Conservation (phyloP, 106 monocot genomes). For the Dendrobium nobile region DNA sequence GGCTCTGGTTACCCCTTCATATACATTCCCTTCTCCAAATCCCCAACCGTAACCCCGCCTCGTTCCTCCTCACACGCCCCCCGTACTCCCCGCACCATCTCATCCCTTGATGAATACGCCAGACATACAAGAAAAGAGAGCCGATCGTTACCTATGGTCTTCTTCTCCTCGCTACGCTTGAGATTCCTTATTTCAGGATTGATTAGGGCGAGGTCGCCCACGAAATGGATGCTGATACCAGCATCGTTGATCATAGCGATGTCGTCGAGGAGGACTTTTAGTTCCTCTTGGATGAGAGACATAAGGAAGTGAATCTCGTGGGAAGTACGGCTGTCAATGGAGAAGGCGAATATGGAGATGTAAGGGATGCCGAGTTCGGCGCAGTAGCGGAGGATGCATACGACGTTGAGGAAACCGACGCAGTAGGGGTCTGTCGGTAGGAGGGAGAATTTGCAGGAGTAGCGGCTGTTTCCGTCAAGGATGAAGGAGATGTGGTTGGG, state of each 20-base stretch:
- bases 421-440: constrained; percentile 13
- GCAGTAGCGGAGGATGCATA: constrained; percentile 27
- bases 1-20: constrained; percentile 17
- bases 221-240: constrained; percentile 24
- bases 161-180: constrained; percentile 4
- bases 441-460: constrained; percentile 15
- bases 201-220: constrained; percentile 19
- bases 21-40: constrained; percentile 26
- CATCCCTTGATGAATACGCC: constrained; percentile 22
- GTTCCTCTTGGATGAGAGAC: constrained; percentile 24
- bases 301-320: constrained; percentile 15
- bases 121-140: constrained; percentile 17
- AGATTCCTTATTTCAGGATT: constrained; percentile 3
- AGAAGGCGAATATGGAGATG: constrained; percentile 36
- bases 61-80: neutral
- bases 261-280: constrained; percentile 8
- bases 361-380: constrained; percentile 29
- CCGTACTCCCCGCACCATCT: constrained; percentile 15
- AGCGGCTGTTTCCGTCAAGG: constrained; percentile 48
- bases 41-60: neutral
- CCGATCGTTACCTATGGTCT: constrained; percentile 15
- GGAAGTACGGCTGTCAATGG: constrained; percentile 39
- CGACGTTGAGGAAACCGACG: constrained; percentile 18
- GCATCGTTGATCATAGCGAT: constrained; percentile 8
- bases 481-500: constrained; percentile 48